Percentiles rank a stretch among this genome's conserved stretches.
Evolutionary conservation across 2,329 filamentous ascomycete species (phyloP).

Genomic region (Xylaria sp.): DNA sequence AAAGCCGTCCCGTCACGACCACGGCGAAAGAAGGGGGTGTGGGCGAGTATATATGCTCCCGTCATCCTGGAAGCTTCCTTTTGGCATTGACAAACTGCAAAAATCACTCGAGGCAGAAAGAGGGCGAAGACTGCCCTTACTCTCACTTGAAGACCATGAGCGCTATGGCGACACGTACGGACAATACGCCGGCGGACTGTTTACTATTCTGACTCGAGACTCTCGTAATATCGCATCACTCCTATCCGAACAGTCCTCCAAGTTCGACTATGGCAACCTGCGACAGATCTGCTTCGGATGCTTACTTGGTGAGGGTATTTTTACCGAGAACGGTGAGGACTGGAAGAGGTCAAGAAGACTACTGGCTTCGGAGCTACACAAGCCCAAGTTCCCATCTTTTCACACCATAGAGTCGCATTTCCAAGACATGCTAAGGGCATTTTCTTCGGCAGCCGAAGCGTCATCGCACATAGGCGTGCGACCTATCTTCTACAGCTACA

Average conservation of each 20-base stretch:
- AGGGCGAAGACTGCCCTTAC: background rate
- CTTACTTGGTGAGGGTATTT: constrained; percentile 7
- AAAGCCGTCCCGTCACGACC: constrained; percentile 2
- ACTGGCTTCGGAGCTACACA: background rate
- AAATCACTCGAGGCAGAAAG: constrained; percentile 3
- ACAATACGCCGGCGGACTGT: constrained; percentile 12
- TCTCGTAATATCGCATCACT: constrained; percentile 1
- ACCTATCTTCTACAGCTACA: background rate
- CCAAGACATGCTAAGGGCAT: background rate
- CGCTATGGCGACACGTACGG: constrained; percentile 8
- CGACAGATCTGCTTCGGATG: background rate
- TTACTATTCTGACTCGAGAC: constrained; percentile 12
- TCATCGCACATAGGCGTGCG: background rate
- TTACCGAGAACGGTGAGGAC: background rate
- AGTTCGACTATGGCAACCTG: constrained; percentile 1
- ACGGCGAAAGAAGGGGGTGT: constrained; percentile 2
- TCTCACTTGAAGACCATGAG: constrained; percentile 11
- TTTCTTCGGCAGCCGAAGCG: background rate
- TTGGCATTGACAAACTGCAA: constrained; percentile 9
- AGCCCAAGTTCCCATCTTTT: background rate
- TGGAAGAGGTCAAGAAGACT: background rate
- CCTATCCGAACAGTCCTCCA: background rate
- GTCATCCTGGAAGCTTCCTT: constrained; percentile 6
- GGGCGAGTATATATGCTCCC: background rate
- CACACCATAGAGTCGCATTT: background rate